Percentiles rank a stretch among this genome's conserved stretches.
These are phyloP conservation scores for Mucor piriformis DNA, from an alignment of 371 early-diverging fungal species.

Conservation along the genomic window DNA sequence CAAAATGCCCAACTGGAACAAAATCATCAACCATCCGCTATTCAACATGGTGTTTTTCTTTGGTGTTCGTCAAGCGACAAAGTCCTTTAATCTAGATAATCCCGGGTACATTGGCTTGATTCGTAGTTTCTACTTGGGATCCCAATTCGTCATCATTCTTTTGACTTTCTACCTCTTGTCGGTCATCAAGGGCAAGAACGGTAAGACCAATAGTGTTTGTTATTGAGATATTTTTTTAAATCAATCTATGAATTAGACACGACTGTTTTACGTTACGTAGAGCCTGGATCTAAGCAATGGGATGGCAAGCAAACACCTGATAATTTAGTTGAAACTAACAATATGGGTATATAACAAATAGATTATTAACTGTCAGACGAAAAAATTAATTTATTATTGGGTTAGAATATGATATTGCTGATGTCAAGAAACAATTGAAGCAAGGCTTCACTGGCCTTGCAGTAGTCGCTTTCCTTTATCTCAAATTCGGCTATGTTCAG, in stretches of 20 bases:
- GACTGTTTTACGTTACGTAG: conserved; percentile 43
- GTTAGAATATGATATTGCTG: conserved; percentile 76
- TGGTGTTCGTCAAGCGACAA: conserved; percentile 36
- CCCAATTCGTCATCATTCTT: conserved; percentile 32
- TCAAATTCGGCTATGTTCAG: conserved; percentile 84
- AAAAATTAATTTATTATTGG: background rate
- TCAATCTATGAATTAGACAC: conserved; percentile 24
- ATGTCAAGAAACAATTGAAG: conserved; percentile 71
- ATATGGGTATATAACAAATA: conserved; percentile 27
- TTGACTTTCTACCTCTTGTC: conserved; percentile 39
- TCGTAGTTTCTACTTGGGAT: conserved; percentile 35
- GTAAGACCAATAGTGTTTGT: conserved; percentile 12
- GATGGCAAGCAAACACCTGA: conserved; percentile 41
- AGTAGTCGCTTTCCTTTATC: conserved; percentile 76
- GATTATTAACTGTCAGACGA: background rate
- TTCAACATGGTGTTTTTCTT: conserved; percentile 42
- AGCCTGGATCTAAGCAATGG: conserved; percentile 42
- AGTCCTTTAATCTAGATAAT: conserved; percentile 34
- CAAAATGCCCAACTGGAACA: conserved; percentile 16
- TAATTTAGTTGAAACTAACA: conserved; percentile 36
- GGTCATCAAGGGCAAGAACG: conserved; percentile 42
- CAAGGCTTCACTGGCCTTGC: conserved; percentile 65
- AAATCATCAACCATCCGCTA: conserved; percentile 17
- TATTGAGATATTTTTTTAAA: background rate
- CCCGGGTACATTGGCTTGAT: conserved; percentile 24